Evolutionary conservation across 306 rosid genomes (phyloP).

Genomic region (Parietaria judaica): DNA sequence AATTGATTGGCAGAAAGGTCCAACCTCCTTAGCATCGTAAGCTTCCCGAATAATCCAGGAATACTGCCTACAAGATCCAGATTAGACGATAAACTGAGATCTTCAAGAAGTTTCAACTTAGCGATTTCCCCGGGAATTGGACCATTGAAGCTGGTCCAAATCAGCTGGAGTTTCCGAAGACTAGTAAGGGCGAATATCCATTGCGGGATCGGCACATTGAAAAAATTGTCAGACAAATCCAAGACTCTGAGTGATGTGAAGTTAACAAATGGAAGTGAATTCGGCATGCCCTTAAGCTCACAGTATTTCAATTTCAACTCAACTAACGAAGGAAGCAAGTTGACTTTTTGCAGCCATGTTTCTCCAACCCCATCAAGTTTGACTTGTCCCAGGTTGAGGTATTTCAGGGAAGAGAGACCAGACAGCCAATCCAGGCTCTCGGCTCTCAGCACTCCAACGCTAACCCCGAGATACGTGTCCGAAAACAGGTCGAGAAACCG

Average conservation of each 20-base stretch:
- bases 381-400: slow-evolving; percentile 11
- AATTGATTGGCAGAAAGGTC: not conserved
- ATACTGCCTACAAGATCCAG: not conserved
- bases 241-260: slow-evolving; percentile 17
- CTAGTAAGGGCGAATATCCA: slow-evolving; percentile 15
- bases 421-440: slow-evolving; percentile 17
- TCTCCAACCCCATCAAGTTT: slow-evolving; percentile 2
- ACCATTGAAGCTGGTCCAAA: slow-evolving; percentile 14
- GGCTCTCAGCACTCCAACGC: slow-evolving; percentile 4
- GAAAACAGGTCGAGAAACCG: slow-evolving; percentile 13
- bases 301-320: slow-evolving; percentile 10
- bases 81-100: slow-evolving; percentile 8
- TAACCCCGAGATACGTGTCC: not conserved
- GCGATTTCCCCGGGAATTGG: slow-evolving; percentile 7
- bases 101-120: slow-evolving; percentile 6
- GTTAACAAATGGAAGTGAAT: slow-evolving; percentile 11
- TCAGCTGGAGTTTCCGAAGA: slow-evolving; percentile 12
- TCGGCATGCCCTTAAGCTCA: slow-evolving; percentile 14
- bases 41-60: slow-evolving; percentile 10
- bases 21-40: slow-evolving; percentile 5
- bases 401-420: slow-evolving; percentile 18
- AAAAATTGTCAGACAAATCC: slow-evolving; percentile 12
- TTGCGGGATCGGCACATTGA: slow-evolving; percentile 6
- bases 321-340: slow-evolving; percentile 18
- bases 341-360: slow-evolving; percentile 7